Evolutionary conservation across 2,329 filamentous ascomycete genomes (phyloP), one percentile per base, ranked within the genome.

Genomic region (Aspergillus sp.): DNA sequence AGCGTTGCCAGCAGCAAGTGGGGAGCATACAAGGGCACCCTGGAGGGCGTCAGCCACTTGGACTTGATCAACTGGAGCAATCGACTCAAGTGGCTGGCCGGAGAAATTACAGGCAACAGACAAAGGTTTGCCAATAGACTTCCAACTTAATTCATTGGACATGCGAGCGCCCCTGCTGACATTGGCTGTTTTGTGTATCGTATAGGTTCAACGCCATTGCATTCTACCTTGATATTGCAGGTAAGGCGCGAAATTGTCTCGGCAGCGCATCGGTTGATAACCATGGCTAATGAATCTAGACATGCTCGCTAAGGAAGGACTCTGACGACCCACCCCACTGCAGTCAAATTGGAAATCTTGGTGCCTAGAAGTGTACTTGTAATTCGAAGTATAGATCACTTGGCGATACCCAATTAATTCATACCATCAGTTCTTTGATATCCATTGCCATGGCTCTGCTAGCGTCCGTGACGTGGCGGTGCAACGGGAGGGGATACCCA

Each of bases 51-150:
- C 60, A 87, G 83, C 70, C 86, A 88, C 74, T 71, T 88, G 50
- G 86, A 88, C 66, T 70, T 88, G 62, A 88, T 88, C 72, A 88
- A 88, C 66, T 88, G 86, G 86, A 86, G 84, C 27, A 88, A 87
- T 64, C 77, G 85, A 30, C 66, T 87, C 39, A 83, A 86, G 65
- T 86, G 83, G 82, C 78, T 84, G 59, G 77, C 85, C 52, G 85
- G 83, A 70, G 78, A 82, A 60, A 67, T 88, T 56, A 83, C 82
- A 2, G 83, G 86, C 3, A 82, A 82, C 60, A 82, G 81, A 71
- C 77, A 80, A 66, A 85, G 81, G 81, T 85, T 54, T 13, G 39
- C 30, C 25, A 42, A 32, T 21, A 11, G 25, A 30, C 17, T 23
- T 15, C 1, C 2, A 27, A 23, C 13, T 1, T n/a, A 19, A 13